Conservation (phyloP, 2,329 filamentous ascomycete genomes). For the Furcasterigmium furcatum region DNA sequence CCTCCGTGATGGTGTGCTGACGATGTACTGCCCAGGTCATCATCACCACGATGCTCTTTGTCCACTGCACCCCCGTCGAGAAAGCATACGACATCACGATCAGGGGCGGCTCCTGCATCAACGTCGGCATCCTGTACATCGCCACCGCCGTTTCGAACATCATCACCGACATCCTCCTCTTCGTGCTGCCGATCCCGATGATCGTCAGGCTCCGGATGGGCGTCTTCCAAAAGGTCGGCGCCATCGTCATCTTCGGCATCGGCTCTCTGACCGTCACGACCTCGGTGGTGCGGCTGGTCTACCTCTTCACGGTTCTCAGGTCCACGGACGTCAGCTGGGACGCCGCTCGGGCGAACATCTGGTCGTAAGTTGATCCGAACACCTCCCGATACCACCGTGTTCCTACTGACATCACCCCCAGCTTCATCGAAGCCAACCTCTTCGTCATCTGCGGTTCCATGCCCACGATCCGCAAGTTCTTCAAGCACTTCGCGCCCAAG, state of each 20-base stretch:
- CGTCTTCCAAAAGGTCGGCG: slow-evolving; percentile 39
- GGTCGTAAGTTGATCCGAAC: slow-evolving; percentile 6
- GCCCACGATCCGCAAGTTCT: slow-evolving; percentile 34
- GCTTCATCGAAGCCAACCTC: slow-evolving; percentile 33
- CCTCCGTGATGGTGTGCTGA: no score
- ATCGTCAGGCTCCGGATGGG: slow-evolving; percentile 41
- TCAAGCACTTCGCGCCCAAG: slow-evolving; percentile 29
- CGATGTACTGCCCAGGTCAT: slow-evolving; percentile 4
- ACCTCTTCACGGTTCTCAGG: slow-evolving; percentile 3
- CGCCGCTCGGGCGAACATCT: slow-evolving; percentile 9
- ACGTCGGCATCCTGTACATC: slow-evolving; percentile 43
- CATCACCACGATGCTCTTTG: slow-evolving; percentile 28
- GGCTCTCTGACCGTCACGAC: slow-evolving; percentile 23
- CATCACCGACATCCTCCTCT: slow-evolving; percentile 43
- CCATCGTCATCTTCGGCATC: slow-evolving; percentile 40
- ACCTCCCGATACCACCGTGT: no score
- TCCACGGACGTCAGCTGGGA: slow-evolving; percentile 9
- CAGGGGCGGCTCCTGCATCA: slow-evolving; percentile 34
- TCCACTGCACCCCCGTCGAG: slow-evolving; percentile 31
- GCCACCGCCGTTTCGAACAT: slow-evolving; percentile 45
- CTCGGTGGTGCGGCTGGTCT: slow-evolving; percentile 6
- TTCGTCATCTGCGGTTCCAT: slow-evolving; percentile 36
- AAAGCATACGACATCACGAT: slow-evolving; percentile 25
- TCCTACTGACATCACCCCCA: slow-evolving; percentile 2
- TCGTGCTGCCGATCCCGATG: slow-evolving; percentile 42